Evolutionary conservation across 1,139 yeast species (phyloP).

Genomic region (Nakaseomyces glabratus): DNA sequence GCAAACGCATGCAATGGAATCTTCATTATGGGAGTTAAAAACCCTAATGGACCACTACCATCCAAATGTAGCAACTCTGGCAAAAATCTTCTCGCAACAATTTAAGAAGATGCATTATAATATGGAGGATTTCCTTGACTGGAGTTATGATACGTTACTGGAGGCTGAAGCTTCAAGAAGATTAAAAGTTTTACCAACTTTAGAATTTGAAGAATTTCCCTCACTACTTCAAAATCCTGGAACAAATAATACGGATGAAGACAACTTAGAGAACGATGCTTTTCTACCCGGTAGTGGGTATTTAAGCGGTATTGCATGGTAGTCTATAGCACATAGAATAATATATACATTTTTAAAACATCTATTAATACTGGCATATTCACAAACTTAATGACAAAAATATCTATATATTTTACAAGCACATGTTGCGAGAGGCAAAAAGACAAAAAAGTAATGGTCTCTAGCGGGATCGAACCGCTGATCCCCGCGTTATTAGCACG

Average conservation of each 20-base stretch:
- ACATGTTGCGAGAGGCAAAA: no score
- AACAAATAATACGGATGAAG: no score
- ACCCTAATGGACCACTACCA: slow-evolving; percentile 82
- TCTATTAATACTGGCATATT: no score
- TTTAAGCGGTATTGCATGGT: slow-evolving; percentile 24
- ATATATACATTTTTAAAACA: background rate
- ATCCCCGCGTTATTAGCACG: slow-evolving; percentile 31
- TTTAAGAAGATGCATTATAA: slow-evolving; percentile 80
- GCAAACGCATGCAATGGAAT: slow-evolving; percentile 66
- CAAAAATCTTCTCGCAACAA: slow-evolving; percentile 81
- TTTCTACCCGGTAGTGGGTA: slow-evolving; percentile 11
- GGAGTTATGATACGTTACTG: slow-evolving; percentile 70
- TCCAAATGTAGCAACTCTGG: slow-evolving; percentile 89
- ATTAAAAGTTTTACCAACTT: slow-evolving; percentile 61
- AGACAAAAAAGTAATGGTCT: slow-evolving; percentile 14
- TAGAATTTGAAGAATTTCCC: slow-evolving; percentile 54
- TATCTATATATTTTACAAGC: no score
- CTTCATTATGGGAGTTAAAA: slow-evolving; percentile 89
- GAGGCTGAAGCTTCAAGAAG: slow-evolving; percentile 67
- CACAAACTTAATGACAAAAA: no score
- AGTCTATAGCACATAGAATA: slow-evolving; percentile 1
- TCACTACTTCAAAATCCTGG: slow-evolving; percentile 13
- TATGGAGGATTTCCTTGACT: slow-evolving; percentile 89
- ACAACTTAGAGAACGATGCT: no score
- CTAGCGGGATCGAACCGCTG: slow-evolving; percentile 31